Base-by-base conservation (phyloP, 2,329 filamentous ascomycete genomes). In the Blumeria hordei region DNA sequence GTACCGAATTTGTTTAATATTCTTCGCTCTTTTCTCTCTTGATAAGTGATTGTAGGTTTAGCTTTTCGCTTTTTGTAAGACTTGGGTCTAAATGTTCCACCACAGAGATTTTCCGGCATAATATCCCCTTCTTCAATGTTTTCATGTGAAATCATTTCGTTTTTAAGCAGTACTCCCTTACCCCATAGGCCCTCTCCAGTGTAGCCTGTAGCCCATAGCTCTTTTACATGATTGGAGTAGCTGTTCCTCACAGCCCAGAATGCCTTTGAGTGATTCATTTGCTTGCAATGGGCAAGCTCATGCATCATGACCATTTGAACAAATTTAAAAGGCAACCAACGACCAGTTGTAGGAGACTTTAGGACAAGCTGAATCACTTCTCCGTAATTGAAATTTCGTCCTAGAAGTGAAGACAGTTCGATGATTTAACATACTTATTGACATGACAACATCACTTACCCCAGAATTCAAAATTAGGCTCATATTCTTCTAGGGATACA, bases 221-320 rank as follows among this genome's bases (percentile, higher is more conserved):
- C 71, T 58, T 79, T 76, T 76, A 94, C 79, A 55, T 86, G 75
- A 8, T 72, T 73, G 1, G 84, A 81, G 63, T 84, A 92, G 44
- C 71, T 69, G 66, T 92, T 84, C 50, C 86, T 72, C 16, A 88
- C 81, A 9, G 76, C 75, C 86, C 87, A 94, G 63, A 94, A 94
- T 2, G 77, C 78, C 55, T 77, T 74, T 1, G 80, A 83, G 65
- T 94, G 87, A 66, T 94, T 93, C 88, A 94, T 94, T 65, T 94
- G 82, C 66, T 85, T 83, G 72, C 84, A 88, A 66, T 93, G 86
- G 3, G 86, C 86, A 34, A 93, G 71, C 63, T 72, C 73, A 65
- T 94, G 87, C 78, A 93, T 88, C 87, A 94, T 93, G 60, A 93
- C 85, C 84, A 92, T 90, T 67, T 92, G 85, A 14, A 94, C 84